phyloP scores from a whole-genome alignment of 345 rosid genomes.

The Bruguiera parviflora region DNA sequence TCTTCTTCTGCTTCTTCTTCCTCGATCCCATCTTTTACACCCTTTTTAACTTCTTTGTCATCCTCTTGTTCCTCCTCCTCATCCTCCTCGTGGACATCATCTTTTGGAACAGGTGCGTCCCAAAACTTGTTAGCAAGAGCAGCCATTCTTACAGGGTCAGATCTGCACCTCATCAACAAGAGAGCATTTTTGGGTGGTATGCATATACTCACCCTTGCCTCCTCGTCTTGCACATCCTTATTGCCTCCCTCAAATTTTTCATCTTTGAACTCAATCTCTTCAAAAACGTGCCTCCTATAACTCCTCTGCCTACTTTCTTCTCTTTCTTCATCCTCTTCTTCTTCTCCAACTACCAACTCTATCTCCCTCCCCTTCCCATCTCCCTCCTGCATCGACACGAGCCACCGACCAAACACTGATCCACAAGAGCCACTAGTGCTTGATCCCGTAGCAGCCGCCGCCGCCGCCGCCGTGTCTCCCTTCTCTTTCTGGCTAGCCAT shows the following conservation, averaged over 20 bases:
- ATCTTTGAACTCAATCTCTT: slow-evolving; percentile 54
- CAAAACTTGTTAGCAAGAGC: slow-evolving; percentile 77
- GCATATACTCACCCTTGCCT: slow-evolving; percentile 54
- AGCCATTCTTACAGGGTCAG: slow-evolving; percentile 96
- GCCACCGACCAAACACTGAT: slow-evolving; percentile 79
- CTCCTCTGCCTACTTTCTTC: slow-evolving; percentile 27
- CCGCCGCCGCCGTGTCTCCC: slow-evolving; percentile 22
- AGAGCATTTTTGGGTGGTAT: slow-evolving; percentile 92
- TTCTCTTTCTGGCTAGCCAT: slow-evolving; percentile 32
- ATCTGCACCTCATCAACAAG: slow-evolving; percentile 88
- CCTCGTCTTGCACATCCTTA: slow-evolving; percentile 32
- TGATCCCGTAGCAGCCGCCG: slow-evolving; percentile 5
- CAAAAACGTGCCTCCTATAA: slow-evolving; percentile 70
- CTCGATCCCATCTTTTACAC: background rate
- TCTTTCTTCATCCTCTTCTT: slow-evolving; percentile 34
- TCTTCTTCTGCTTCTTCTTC: too few relatives aligned
- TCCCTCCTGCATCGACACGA: slow-evolving; percentile 69
- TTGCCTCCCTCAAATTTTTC: slow-evolving; percentile 28
- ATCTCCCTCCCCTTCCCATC: slow-evolving; percentile 66
- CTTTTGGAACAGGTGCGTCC: slow-evolving; percentile 47
- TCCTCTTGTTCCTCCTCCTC: slow-evolving; percentile 9
- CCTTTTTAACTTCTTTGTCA: slow-evolving; percentile 1
- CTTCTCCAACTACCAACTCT: slow-evolving; percentile 69
- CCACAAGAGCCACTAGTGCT: slow-evolving; percentile 47
- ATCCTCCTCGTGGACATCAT: slow-evolving; percentile 18